These are phyloP conservation scores for Physocladia obscura DNA, from an alignment of 192 early-diverging fungal genomes.

Conservation along the genomic window DNA sequence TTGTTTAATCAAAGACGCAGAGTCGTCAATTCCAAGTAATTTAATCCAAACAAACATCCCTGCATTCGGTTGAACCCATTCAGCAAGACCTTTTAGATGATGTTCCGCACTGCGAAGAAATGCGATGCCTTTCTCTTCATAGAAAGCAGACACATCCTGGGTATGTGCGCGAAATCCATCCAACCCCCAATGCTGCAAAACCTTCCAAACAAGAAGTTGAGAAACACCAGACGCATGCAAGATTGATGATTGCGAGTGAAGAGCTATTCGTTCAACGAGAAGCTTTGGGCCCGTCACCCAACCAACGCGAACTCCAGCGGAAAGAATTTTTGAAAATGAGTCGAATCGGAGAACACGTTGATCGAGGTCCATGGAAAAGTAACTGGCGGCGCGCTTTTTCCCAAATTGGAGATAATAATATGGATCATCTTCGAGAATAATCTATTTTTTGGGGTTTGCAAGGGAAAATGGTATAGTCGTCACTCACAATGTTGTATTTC, in stretches of 20 bases:
- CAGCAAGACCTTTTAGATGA: conserved; percentile 57
- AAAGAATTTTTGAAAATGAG: conserved; percentile 88
- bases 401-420: conserved; percentile 83
- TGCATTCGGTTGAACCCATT: conserved; percentile 50
- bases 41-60: conserved; percentile 92
- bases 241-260: conserved; percentile 77
- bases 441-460: background rate
- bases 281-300: conserved; percentile 56
- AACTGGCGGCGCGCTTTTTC: conserved; percentile 60
- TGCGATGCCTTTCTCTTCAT: conserved; percentile 64
- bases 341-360: conserved; percentile 89
- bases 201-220: conserved; percentile 71
- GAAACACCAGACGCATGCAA: conserved; percentile 82
- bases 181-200: conserved; percentile 79
- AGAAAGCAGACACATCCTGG: conserved; percentile 68
- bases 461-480: background rate
- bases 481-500: conserved; percentile 64
- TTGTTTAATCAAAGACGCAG: conserved; percentile 39
- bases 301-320: conserved; percentile 75
- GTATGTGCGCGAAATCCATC: conserved; percentile 77
- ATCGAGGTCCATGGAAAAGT: conserved; percentile 88
- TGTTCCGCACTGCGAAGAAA: conserved; percentile 66
- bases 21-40: conserved; percentile 43
- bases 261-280: conserved; percentile 76
- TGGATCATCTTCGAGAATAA: conserved; percentile 95